phyloP scores from a whole-genome alignment of 805 yeast species.

The Candida verbasci region DNA sequence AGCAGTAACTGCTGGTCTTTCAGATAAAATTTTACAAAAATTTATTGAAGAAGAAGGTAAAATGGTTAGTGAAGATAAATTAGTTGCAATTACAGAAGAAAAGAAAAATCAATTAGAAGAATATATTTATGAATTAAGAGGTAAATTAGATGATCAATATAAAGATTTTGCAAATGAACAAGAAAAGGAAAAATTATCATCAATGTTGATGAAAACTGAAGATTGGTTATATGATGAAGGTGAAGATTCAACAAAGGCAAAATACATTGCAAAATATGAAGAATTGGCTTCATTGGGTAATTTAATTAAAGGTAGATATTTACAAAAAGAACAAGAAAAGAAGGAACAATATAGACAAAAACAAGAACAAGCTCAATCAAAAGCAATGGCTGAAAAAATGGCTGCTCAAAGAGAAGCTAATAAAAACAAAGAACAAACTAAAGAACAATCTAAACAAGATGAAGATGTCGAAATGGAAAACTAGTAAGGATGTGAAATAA shows the following conservation, averaged over 20 bases:
- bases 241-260: constrained; percentile 92
- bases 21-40: constrained; percentile 50
- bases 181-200: constrained; percentile 78
- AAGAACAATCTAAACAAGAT: constrained; percentile 23
- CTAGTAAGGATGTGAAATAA: constrained; percentile 11
- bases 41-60: constrained; percentile 79
- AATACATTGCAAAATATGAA: constrained; percentile 95
- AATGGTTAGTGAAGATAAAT: constrained; percentile 85
- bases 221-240: constrained; percentile 99
- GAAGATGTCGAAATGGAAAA: constrained; percentile 31
- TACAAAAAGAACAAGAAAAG: constrained; percentile 92
- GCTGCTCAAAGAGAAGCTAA: constrained; percentile 71
- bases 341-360: constrained; percentile 82
- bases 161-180: constrained; percentile 83
- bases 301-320: constrained; percentile 91
- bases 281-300: constrained; percentile 94
- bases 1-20: constrained; percentile 58
- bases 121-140: constrained; percentile 95
- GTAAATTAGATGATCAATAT: constrained; percentile 91
- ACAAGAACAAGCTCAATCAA: constrained; percentile 81
- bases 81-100: constrained; percentile 98
- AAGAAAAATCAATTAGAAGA: constrained; percentile 98
- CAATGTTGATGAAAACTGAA: constrained; percentile 78
- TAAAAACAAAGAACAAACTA: constrained; percentile 12
- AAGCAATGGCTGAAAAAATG: constrained; percentile 76